A percentile compares a stretch with the other conserved stretches of the same genome.
phyloP scores from a whole-genome alignment of 257 asterid species.

The Fraxinus americana region DNA sequence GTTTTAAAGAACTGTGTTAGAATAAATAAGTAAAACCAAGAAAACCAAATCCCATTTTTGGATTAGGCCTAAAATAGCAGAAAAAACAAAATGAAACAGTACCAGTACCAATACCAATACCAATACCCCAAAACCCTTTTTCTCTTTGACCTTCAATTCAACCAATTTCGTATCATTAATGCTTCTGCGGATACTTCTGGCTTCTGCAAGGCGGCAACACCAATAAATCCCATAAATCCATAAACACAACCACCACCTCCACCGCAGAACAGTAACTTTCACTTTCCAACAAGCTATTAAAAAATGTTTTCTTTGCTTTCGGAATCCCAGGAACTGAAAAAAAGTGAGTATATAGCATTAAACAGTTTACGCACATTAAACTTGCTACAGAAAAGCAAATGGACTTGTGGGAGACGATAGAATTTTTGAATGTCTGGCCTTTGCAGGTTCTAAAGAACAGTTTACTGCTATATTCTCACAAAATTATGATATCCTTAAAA shows the following conservation, averaged over 20 bases:
- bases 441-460: slow-evolving; percentile 38
- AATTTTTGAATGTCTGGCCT: slow-evolving; percentile 17
- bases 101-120: neutral
- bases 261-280: slow-evolving; percentile 25
- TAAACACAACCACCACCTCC: slow-evolving; percentile 36
- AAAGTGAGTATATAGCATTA: slow-evolving; percentile 6
- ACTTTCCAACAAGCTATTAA: slow-evolving; percentile 12
- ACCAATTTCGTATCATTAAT: slow-evolving; percentile 37
- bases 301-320: slow-evolving; percentile 1
- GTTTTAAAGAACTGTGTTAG: no score
- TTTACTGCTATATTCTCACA: neutral
- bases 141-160: slow-evolving; percentile 23
- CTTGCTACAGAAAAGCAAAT: slow-evolving; percentile 12
- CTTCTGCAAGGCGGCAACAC: slow-evolving; percentile 16
- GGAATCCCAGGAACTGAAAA: slow-evolving; percentile 21
- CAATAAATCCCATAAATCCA: slow-evolving; percentile 33
- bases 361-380: slow-evolving; percentile 8
- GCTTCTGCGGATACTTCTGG: slow-evolving; percentile 27
- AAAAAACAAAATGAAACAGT: slow-evolving; percentile 4
- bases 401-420: slow-evolving; percentile 23
- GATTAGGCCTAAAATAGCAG: no score
- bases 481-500: slow-evolving; percentile 35
- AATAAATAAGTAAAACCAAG: no score
- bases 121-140: neutral
- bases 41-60: no score